A percentile compares a stretch with the other conserved stretches of the same genome.
phyloP scores from a whole-genome alignment of 2,329 filamentous ascomycete species.

The Colletotrichum theobromicola region DNA sequence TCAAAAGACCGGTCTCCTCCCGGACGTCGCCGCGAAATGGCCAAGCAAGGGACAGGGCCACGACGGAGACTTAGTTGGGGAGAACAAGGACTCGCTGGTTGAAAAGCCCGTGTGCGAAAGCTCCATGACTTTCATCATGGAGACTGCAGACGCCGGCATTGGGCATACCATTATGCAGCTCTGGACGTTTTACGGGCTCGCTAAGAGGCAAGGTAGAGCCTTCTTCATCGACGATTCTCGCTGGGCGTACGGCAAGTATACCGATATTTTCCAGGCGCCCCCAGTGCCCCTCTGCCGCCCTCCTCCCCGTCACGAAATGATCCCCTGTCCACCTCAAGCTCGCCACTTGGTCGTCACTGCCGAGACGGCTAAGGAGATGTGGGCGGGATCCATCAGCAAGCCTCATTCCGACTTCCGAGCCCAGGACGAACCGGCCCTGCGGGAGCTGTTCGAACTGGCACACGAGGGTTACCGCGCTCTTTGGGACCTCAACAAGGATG shows the following conservation, averaged over 20 bases:
- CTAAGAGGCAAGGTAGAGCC: conserved; percentile 72
- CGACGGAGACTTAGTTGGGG: conserved; percentile 50
- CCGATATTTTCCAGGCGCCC: conserved; percentile 72
- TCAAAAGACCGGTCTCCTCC: conserved; percentile 67
- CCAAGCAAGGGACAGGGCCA: conserved; percentile 15
- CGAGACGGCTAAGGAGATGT: conserved; percentile 68
- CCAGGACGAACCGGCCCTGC: conserved; percentile 42
- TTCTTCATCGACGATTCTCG: conserved; percentile 88
- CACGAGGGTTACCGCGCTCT: conserved; percentile 75
- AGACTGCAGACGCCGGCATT: conserved; percentile 74
- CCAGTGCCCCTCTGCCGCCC: conserved; percentile 70
- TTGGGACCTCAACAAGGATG: conserved; percentile 71
- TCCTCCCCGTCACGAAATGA: conserved; percentile 75
- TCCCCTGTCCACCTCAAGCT: conserved; percentile 80
- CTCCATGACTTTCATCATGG: conserved; percentile 80
- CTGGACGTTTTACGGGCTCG: conserved; percentile 85
- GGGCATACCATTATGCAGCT: conserved; percentile 78
- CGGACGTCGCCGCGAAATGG: conserved; percentile 34
- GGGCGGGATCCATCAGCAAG: conserved; percentile 60
- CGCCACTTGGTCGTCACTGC: conserved; percentile 77
- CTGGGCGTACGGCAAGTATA: conserved; percentile 82
- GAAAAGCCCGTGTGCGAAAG: conserved; percentile 66
- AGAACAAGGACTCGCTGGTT: conserved; percentile 46
- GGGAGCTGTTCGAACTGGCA: conserved; percentile 71
- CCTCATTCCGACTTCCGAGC: conserved; percentile 61